A percentile compares a stretch with the other conserved stretches of the same genome.
phyloP scores from a whole-genome alignment of 345 rosid genomes.

The Draba incana region DNA sequence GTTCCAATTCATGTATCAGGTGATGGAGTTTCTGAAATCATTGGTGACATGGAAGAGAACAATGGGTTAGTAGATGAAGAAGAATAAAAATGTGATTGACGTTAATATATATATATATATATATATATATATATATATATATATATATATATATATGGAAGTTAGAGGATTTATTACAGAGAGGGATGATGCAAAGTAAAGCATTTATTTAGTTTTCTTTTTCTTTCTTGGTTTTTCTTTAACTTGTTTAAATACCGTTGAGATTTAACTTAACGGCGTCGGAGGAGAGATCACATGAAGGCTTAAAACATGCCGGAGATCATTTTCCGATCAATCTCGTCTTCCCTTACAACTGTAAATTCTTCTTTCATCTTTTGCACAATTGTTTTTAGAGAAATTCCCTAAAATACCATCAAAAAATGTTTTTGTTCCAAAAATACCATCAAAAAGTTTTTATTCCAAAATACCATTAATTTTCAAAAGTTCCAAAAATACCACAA shows the following conservation, averaged over 20 bases:
- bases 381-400: no score
- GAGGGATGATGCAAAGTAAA: neutral
- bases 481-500: no score
- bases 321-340: conserved; percentile 13
- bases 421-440: no score
- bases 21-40: conserved; percentile 82
- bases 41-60: conserved; percentile 75
- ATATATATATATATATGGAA: conserved; percentile 2
- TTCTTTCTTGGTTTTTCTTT: neutral
- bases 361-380: conserved; percentile 11
- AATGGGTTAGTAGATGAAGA: conserved; percentile 14
- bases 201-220: neutral
- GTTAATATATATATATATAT: conserved; percentile 11
- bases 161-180: conserved; percentile 30
- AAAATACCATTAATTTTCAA: no score
- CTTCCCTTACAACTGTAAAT: conserved; percentile 32
- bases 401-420: no score
- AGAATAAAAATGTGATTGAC: conserved; percentile 23
- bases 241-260: conserved; percentile 27
- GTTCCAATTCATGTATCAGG: conserved; percentile 47
- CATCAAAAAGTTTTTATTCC: no score
- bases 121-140: no score
- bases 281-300: conserved; percentile 32
- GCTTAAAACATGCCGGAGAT: conserved; percentile 37
- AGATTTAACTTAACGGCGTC: conserved; percentile 17